Base-by-base conservation (phyloP, 192 early-diverging fungal genomes). In the Neocallimastix lanati region DNA sequence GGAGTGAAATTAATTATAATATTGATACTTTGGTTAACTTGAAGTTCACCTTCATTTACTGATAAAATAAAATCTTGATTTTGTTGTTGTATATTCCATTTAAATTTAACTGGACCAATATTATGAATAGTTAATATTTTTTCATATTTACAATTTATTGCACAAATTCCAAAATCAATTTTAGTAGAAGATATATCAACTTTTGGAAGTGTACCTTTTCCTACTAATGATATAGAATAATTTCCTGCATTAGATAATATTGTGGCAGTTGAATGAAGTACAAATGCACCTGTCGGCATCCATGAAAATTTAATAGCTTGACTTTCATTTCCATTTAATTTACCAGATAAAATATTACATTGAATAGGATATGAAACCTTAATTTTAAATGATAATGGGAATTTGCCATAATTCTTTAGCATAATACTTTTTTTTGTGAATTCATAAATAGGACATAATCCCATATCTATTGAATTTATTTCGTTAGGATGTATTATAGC, bases 81-180 rank as follows among this genome's bases (percentile, higher is more conserved):
- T 78, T 81, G 79, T 13, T 87, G 82, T 15, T 87, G 86, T 79
- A 91, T 91, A 15, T 80, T 82, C 78, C 87, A 91, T 40, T 83
- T 81, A n/a, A 91, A 80, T 13, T 86, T 85, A 0, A 91, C 90
- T 80, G 86, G 86, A 6, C 90, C 90, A 78, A 88, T 87, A 83
- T 91, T 91, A 27, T 80, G 79, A 29, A 91, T 77, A 16, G 33
- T 76, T 29, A 91, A 83, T 27, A 78, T 82, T 79, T 91, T 86
- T 25, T 76, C 81, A 82, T 91, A 91, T 9, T 80, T 82, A 76
- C 82, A 84, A 14, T 86, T 86, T 28, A 88, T 83, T 11, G 87
- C 90, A 79, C 90, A 91, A 29, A 91, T 87, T 2, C 90, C 90
- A 83, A 88, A 91, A 80, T 91, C 90, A 78, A 82, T 87, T 77